Conservation (phyloP, 2,329 filamentous ascomycete species). For the Aspergillus floridensis region DNA sequence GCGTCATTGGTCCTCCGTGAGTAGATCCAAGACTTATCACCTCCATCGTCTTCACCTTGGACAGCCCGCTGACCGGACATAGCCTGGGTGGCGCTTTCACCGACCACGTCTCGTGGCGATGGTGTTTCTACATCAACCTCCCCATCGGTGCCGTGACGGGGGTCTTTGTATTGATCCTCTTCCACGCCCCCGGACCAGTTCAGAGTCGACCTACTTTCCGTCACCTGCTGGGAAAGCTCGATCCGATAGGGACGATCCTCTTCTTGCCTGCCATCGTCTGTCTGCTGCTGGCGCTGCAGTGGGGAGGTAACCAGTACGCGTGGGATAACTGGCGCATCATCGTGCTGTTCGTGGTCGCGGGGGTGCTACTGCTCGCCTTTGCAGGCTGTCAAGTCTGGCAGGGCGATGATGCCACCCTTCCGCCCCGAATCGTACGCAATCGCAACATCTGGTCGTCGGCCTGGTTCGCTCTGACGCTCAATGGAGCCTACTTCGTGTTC, state of each 20-base stretch:
- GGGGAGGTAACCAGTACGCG: constrained; percentile 12
- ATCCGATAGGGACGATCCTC: constrained; percentile 4
- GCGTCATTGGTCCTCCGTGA: no score
- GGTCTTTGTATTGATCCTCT: background rate
- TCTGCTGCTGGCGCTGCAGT: constrained; percentile 16
- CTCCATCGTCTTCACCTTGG: no score
- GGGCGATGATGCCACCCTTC: constrained; percentile 7
- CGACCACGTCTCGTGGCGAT: constrained; percentile 11
- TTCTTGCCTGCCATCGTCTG: constrained; percentile 10
- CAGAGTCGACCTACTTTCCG: background rate
- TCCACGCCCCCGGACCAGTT: background rate
- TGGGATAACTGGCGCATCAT: constrained; percentile 14
- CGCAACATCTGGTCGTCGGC: constrained; percentile 3
- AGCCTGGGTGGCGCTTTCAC: constrained; percentile 10
- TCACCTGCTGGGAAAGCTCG: background rate
- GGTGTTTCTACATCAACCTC: constrained; percentile 20
- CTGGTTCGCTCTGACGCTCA: background rate
- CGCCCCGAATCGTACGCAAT: background rate
- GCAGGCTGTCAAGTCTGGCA: constrained; percentile 1
- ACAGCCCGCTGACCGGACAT: no score
- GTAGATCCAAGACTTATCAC: no score
- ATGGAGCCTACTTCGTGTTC: constrained; percentile 8
- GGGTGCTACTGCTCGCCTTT: constrained; percentile 5
- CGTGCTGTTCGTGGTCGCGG: constrained; percentile 6
- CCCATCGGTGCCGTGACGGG: constrained; percentile 9